phyloP scores from a whole-genome alignment of 768 basidiomycete genomes.

The Coprinopsis marcescibilis region DNA sequence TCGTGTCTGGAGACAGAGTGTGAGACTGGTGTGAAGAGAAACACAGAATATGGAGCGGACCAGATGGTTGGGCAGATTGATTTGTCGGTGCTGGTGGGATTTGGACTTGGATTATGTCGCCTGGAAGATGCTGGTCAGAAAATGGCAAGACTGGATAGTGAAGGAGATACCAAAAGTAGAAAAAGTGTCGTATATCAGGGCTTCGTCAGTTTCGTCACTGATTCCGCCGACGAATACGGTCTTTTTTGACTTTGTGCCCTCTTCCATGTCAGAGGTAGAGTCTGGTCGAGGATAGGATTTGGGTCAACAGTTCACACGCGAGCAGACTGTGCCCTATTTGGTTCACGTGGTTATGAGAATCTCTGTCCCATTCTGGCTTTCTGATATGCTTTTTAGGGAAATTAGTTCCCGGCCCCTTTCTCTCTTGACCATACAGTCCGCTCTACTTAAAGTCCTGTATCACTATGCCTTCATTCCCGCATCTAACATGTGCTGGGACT shows the following conservation, averaged over 20 bases:
- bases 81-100: conserved; percentile 77
- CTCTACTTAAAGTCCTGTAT: conserved; percentile 8
- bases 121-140: conserved; percentile 32
- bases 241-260: conserved; percentile 79
- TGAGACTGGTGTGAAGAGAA: conserved; percentile 2
- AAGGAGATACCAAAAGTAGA: conserved; percentile 69
- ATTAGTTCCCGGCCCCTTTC: too few species aligned
- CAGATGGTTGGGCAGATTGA: conserved; percentile 45
- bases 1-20: conserved; percentile 43
- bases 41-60: conserved; percentile 2
- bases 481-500: conserved; percentile 18
- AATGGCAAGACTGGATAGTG: neutral
- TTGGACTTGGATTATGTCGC: conserved; percentile 90
- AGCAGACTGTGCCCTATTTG: too few species aligned
- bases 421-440: neutral
- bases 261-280: conserved; percentile 51
- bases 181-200: conserved; percentile 70
- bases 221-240: conserved; percentile 84
- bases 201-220: conserved; percentile 78
- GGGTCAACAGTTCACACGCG: too few species aligned
- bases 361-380: too few species aligned
- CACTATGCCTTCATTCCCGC: conserved; percentile 8
- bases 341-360: too few species aligned
- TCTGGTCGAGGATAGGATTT: neutral
- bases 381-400: too few species aligned